These are phyloP conservation scores for Aspergillus nomiae DNA, from an alignment of 2,329 filamentous ascomycete genomes.

Conservation along the genomic window DNA sequence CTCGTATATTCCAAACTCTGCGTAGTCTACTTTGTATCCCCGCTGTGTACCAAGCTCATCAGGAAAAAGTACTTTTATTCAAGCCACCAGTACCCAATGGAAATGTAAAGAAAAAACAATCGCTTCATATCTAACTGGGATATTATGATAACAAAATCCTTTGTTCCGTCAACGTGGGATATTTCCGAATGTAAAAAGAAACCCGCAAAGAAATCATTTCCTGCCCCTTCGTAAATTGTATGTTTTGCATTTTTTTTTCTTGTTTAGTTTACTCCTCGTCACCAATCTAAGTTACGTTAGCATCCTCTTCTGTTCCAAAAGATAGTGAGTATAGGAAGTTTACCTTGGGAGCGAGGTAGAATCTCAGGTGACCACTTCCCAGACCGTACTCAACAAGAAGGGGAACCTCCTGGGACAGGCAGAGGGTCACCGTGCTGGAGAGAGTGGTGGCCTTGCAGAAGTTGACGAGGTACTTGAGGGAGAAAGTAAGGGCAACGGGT, in stretches of 20 bases:
- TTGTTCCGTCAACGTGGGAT: conserved; percentile 19
- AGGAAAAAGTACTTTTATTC: not conserved
- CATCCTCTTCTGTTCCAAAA: not conserved
- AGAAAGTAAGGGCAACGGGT: conserved; percentile 93
- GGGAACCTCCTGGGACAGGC: conserved; percentile 93
- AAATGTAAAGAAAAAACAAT: conserved; percentile 7
- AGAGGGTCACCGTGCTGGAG: conserved; percentile 81
- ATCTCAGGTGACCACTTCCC: conserved; percentile 84
- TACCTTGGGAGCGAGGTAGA: conserved; percentile 98
- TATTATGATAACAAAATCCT: conserved; percentile 22
- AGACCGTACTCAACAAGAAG: conserved; percentile 91
- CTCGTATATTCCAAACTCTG: not conserved
- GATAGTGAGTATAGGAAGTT: conserved; percentile 27
- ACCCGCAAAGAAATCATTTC: conserved; percentile 44
- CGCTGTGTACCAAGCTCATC: not conserved
- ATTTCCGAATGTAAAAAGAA: conserved; percentile 28
- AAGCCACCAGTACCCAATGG: not conserved
- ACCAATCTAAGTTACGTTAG: conserved; percentile 59
- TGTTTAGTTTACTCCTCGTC: conserved; percentile 48
- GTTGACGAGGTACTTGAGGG: conserved; percentile 98
- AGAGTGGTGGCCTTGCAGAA: conserved; percentile 97
- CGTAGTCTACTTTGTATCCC: not conserved
- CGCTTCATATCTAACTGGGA: conserved; percentile 24
- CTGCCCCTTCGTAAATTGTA: conserved; percentile 38
- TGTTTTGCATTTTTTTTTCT: conserved; percentile 24